These are phyloP conservation scores for Colletotrichum sp. DNA, from an alignment of 2,329 filamentous ascomycete genomes.

Conservation along the genomic window DNA sequence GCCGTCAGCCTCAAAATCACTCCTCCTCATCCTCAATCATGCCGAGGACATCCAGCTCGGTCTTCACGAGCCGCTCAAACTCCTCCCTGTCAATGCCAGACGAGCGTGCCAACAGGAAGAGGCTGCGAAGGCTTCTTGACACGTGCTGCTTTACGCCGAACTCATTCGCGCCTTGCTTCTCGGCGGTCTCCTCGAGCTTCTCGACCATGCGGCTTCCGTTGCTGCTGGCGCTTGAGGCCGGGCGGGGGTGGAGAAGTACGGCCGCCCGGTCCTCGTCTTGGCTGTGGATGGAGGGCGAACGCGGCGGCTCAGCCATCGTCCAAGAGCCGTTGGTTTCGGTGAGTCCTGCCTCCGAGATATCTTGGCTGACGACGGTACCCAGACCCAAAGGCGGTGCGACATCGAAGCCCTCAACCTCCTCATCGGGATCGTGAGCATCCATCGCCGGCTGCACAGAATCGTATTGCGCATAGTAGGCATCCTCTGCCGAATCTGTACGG, in stretches of 20 bases:
- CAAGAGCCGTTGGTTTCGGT: slow-evolving; percentile 45
- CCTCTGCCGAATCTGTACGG: slow-evolving; percentile 54
- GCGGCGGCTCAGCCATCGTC: slow-evolving; percentile 49
- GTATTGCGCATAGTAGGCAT: slow-evolving; percentile 79
- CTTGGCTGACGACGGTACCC: slow-evolving; percentile 22
- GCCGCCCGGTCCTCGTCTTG: slow-evolving; percentile 40
- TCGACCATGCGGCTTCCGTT: slow-evolving; percentile 64
- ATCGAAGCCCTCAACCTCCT: slow-evolving; percentile 51
- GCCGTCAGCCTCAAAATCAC: neutral
- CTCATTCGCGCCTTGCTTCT: slow-evolving; percentile 66
- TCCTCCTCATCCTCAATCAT: slow-evolving; percentile 66
- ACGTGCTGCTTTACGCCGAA: slow-evolving; percentile 81
- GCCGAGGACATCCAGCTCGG: slow-evolving; percentile 72
- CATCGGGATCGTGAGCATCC: slow-evolving; percentile 82
- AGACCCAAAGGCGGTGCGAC: slow-evolving; percentile 36
- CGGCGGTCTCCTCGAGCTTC: slow-evolving; percentile 61
- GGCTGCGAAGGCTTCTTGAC: slow-evolving; percentile 75
- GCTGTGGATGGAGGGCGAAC: slow-evolving; percentile 35
- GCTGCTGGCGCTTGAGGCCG: slow-evolving; percentile 62
- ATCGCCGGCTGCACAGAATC: slow-evolving; percentile 80
- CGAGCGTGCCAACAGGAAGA: slow-evolving; percentile 73
- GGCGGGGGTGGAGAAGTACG: slow-evolving; percentile 59
- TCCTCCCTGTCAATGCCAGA: slow-evolving; percentile 77
- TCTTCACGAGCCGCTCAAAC: slow-evolving; percentile 74
- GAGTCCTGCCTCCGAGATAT: slow-evolving; percentile 27